A percentile compares a stretch with the other conserved stretches of the same genome.
Evolutionary conservation across 176 grass and related monocot species (phyloP).

Genomic region (Oryza brachyantha): DNA sequence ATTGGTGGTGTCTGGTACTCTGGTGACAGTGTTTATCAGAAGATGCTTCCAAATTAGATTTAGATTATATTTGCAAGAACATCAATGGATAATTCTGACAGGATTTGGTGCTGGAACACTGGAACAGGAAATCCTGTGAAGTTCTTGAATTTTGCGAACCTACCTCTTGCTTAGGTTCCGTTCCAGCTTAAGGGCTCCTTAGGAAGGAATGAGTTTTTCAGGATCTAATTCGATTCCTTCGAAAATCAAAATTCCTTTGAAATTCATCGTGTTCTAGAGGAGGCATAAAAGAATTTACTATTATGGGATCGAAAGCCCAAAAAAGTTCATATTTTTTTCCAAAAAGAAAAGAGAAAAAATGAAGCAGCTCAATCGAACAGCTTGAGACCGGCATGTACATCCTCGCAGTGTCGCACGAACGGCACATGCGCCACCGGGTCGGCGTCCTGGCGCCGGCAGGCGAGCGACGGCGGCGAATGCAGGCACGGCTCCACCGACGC

Average conservation of each 20-base stretch:
- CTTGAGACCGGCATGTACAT: conserved; percentile 49
- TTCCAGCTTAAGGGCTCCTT: background rate
- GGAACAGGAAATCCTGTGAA: background rate
- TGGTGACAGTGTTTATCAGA: background rate
- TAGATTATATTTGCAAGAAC: background rate
- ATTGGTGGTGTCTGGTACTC: background rate
- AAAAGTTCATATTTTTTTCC: no score
- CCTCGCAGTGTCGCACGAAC: conserved; percentile 60
- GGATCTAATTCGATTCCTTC: no score
- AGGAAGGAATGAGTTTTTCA: no score
- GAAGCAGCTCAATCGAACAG: conserved; percentile 41
- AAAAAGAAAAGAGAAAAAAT: no score
- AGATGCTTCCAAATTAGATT: background rate
- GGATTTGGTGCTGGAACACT: background rate
- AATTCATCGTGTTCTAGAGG: no score
- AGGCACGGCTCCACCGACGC: conserved; percentile 79
- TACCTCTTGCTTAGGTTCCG: background rate
- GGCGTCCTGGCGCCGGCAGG: conserved; percentile 40
- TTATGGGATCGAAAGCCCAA: background rate
- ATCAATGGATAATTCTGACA: background rate
- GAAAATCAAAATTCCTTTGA: no score
- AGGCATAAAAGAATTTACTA: no score
- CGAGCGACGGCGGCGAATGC: conserved; percentile 57
- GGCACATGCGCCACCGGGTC: conserved; percentile 40
- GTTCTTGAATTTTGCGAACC: background rate